phyloP scores from a whole-genome alignment of 148 eudicot species.

The Nepenthes mirabilis region DNA sequence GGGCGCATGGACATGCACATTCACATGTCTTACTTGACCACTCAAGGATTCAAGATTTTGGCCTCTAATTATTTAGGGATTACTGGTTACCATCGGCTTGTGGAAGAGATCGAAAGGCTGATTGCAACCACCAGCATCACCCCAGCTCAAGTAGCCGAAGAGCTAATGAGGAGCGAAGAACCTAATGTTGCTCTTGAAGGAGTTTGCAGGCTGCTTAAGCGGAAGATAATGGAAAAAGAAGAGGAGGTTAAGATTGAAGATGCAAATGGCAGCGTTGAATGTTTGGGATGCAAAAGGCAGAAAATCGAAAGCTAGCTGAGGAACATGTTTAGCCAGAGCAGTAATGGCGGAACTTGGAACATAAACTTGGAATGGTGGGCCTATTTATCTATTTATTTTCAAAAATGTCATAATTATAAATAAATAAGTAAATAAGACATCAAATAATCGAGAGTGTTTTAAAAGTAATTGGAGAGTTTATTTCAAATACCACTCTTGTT shows the following conservation, averaged over 20 bases:
- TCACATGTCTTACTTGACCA: slow-evolving; percentile 12
- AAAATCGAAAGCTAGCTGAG: too few species aligned
- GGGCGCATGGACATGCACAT: slow-evolving; percentile 16
- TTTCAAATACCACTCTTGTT: too few species aligned
- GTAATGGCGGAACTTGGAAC: too few species aligned
- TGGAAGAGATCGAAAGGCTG: slow-evolving; percentile 1
- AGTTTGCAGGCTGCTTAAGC: background rate
- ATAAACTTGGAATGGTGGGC: too few species aligned
- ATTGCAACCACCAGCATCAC: background rate
- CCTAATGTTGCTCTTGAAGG: background rate
- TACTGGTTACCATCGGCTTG: background rate
- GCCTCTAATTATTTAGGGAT: slow-evolving; percentile 10
- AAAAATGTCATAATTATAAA: too few species aligned
- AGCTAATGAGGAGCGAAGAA: slow-evolving; percentile 7
- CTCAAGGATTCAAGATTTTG: slow-evolving; percentile 4
- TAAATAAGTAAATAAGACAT: too few species aligned
- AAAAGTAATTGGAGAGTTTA: too few species aligned
- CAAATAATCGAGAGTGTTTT: too few species aligned
- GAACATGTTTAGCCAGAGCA: too few species aligned
- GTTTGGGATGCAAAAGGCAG: background rate
- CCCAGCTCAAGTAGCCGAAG: slow-evolving; percentile 4
- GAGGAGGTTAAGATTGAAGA: background rate
- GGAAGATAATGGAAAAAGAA: slow-evolving; percentile 5
- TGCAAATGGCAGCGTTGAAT: slow-evolving; percentile 3
- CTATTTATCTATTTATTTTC: too few species aligned